Evolutionary conservation across 1,139 yeast genomes (phyloP), one percentile per base, ranked within the genome.

Genomic region (Lizanozyma gosingica): DNA sequence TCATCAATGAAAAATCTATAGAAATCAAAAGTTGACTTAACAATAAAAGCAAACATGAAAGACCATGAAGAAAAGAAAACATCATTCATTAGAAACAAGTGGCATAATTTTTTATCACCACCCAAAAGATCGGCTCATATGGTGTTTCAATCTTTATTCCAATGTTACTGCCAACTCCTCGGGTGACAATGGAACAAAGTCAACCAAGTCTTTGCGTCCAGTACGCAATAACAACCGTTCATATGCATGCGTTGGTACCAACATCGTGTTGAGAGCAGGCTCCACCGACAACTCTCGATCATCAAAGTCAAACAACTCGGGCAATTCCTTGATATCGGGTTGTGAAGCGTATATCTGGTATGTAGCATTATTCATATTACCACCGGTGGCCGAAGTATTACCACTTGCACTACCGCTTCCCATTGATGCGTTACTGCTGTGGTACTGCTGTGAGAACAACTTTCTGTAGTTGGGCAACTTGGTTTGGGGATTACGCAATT

Each of bases 401-500:
- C 53, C 55, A 11, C 44, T 45, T 39, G 51, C 54, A 4, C 34
- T 9, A 15, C 43, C 15, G 11, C 11, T 11, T 6, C 9, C 29
- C 11, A 11, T 22, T 22, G 29, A 22, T 6, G 29, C 6, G 40
- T 45, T 45, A 32, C 41, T 43, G 16, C 29, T 15, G 35, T 35
- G 39, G 44, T 59, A 60, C 46, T 66, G 71, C 49, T 67, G 71
- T 44, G 65, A 60, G 50, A 70, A 69, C 38, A 70, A 57, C 53
- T 70, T 70, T 46, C 76, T 59, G 55, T 68, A 70, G 53, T 70
- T 69, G 29, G 86, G 85, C 47, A 80, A 65, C 52, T 63, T 65
- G 11, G 82, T 75, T 36, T 60, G 58, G 38, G 73, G 71, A 42
- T 67, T 69, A 50, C 85, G 73, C 50, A 86, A 71, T 57, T 83